Evolutionary conservation across 2,329 filamentous ascomycete genomes (phyloP).

Genomic region (Fusarium cyanostomum): DNA sequence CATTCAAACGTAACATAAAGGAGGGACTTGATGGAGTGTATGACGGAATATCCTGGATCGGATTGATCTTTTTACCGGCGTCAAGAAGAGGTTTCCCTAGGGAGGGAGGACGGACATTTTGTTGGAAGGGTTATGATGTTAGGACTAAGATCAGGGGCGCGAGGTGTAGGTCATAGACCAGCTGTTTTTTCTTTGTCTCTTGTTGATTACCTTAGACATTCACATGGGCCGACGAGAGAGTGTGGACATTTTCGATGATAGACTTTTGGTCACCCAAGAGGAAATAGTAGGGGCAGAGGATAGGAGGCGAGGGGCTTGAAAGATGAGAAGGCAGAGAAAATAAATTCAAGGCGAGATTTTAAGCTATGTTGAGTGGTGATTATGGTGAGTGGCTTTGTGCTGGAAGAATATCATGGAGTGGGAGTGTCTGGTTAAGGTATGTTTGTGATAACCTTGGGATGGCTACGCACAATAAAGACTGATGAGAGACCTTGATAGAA

Average conservation of each 20-base stretch:
- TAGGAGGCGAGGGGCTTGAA: background rate
- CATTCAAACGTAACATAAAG: background rate
- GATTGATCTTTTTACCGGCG: conserved; percentile 30
- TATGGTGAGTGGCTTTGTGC: background rate
- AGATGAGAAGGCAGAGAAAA: background rate
- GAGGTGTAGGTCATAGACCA: conserved; percentile 28
- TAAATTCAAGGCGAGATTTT: background rate
- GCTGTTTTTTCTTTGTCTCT: conserved; percentile 20
- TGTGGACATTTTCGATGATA: conserved; percentile 37
- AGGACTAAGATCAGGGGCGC: conserved; percentile 10
- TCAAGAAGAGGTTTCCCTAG: conserved; percentile 19
- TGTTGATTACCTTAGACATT: conserved; percentile 38
- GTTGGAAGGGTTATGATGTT: conserved; percentile 22
- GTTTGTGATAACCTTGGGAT: too few species aligned
- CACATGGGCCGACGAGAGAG: conserved; percentile 27
- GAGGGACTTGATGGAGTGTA: conserved; percentile 8
- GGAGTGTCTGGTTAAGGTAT: background rate
- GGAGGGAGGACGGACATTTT: conserved; percentile 1
- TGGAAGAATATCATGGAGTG: background rate
- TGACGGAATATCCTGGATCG: conserved; percentile 19
- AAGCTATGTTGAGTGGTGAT: background rate
- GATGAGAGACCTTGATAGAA: background rate
- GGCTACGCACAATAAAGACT: too few species aligned
- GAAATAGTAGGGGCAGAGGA: background rate
- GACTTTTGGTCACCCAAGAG: conserved; percentile 34